Evolutionary conservation across 352 stramenopile genomes (phyloP), one percentile per base, ranked within the genome.

Genomic region (Stramenopiles sp.): DNA sequence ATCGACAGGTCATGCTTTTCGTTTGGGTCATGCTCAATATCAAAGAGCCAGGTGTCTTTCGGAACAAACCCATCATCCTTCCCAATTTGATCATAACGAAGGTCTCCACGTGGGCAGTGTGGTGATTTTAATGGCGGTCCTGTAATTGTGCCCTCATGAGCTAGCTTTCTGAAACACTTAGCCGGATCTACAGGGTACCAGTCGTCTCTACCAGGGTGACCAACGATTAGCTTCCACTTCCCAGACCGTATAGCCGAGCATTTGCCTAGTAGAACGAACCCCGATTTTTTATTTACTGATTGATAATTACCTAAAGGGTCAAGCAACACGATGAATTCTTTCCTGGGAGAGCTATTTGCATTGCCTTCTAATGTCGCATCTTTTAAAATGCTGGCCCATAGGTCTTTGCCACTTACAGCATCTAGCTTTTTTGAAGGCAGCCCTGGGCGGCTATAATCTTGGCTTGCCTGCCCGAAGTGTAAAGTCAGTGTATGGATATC

Each of bases 181-280:
- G 4, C 39, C 14, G 39, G 39, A 55, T 78, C 22, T 33, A 14
- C 4, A 4, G 4, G 4, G 22, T 33, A 78, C 71, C 71, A 78
- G 22, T 78, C 4, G 4, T 4, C 4, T 14, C 71, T 4, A 4
- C 71, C 71, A 33, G 71, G 71, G 8, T 14, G 8, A 33, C 71
- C 71, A 31, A 14, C 71, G 4, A 78, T 78, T 78, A 78, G 14
- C 31, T 78, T 78, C 30, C 31, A 78, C 22, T 78, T 78, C 4
- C 71, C 71, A 31, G 14, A 4, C 4, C 71, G 71, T 14, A 78
- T 78, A 14, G 71, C 30, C 30, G 4, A 4, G 4, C 4, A 14
- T 14, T 78, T 78, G 30, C 71, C 4, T 14, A 4, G 4, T 33
- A 14, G 4, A 33, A 33, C 14, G 8, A 14, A 14, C 4, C 71